Evolutionary conservation across 805 yeast species (phyloP).

Genomic region (Aciculoconidium aculeatum): DNA sequence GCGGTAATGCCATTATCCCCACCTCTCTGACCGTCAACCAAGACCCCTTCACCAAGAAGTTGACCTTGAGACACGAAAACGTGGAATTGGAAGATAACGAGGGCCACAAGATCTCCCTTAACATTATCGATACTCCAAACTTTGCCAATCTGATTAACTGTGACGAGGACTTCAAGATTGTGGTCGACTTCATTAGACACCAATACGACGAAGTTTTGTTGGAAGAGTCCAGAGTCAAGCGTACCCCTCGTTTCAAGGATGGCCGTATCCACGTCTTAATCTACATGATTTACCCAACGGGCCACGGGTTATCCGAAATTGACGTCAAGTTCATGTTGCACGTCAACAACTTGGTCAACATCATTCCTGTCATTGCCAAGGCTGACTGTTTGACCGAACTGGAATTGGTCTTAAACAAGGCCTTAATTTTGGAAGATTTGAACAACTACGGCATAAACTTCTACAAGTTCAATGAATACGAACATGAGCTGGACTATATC

Average conservation of each 20-base stretch:
- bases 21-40: conserved; percentile 58
- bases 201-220: conserved; percentile 78
- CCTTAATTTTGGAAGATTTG: conserved; percentile 71
- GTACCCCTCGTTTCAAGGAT: conserved; percentile 82
- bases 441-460: conserved; percentile 64
- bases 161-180: conserved; percentile 56
- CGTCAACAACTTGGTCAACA: conserved; percentile 36
- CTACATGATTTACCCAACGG: conserved; percentile 41
- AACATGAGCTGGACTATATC: conserved; percentile 42
- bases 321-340: conserved; percentile 38
- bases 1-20: conserved; percentile 72
- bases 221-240: conserved; percentile 74
- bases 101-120: conserved; percentile 73
- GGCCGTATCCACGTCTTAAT: conserved; percentile 67
- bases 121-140: conserved; percentile 78
- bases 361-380: conserved; percentile 40
- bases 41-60: conserved; percentile 41
- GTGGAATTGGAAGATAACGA: conserved; percentile 85
- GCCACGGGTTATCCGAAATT: conserved; percentile 39
- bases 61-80: conserved; percentile 67
- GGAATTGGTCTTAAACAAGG: conserved; percentile 61
- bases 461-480: conserved; percentile 64
- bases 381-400: conserved; percentile 37
- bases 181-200: conserved; percentile 74
- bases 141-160: conserved; percentile 74